These are phyloP conservation scores for Colletotrichum sp. DNA, from an alignment of 2,329 filamentous ascomycete genomes.

Conservation along the genomic window DNA sequence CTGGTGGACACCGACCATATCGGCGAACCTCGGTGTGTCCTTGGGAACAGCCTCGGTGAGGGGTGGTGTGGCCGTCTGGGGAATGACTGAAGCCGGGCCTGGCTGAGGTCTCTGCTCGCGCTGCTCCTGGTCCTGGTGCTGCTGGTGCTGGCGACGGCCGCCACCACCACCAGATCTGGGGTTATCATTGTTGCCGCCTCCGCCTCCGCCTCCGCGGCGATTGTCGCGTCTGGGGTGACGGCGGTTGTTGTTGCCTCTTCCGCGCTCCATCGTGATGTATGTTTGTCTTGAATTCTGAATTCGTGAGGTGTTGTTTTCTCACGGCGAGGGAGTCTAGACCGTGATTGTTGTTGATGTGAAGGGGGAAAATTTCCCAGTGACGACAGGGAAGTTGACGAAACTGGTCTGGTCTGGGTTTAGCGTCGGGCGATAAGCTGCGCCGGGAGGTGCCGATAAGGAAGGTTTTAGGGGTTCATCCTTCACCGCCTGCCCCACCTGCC, in stretches of 20 bases:
- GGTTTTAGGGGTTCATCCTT: neutral
- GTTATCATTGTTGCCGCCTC: neutral
- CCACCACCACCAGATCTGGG: neutral
- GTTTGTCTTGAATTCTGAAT: neutral
- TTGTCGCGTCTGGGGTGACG: slow-evolving; percentile 3
- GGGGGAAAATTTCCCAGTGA: slow-evolving; percentile 8
- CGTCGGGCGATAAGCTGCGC: neutral
- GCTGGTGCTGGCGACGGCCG: neutral
- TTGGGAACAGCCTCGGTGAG: slow-evolving; percentile 42
- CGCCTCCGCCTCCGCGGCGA: neutral
- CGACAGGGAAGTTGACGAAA: slow-evolving; percentile 7
- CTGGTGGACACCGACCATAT: slow-evolving; percentile 49
- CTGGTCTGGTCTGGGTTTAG: neutral
- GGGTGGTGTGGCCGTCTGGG: slow-evolving; percentile 30
- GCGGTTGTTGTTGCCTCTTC: slow-evolving; percentile 6
- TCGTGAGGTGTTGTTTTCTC: neutral
- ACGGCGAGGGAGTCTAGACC: neutral
- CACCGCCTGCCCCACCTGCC: neutral
- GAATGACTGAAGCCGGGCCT: neutral
- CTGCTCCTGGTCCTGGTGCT: neutral
- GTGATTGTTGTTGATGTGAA: neutral
- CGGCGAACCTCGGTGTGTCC: slow-evolving; percentile 51
- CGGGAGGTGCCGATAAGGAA: neutral
- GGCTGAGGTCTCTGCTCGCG: neutral
- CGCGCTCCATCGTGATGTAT: slow-evolving; percentile 5